These are phyloP conservation scores for Crithidia thermophila DNA, from an alignment of 208 protist genomes.

Conservation along the genomic window DNA sequence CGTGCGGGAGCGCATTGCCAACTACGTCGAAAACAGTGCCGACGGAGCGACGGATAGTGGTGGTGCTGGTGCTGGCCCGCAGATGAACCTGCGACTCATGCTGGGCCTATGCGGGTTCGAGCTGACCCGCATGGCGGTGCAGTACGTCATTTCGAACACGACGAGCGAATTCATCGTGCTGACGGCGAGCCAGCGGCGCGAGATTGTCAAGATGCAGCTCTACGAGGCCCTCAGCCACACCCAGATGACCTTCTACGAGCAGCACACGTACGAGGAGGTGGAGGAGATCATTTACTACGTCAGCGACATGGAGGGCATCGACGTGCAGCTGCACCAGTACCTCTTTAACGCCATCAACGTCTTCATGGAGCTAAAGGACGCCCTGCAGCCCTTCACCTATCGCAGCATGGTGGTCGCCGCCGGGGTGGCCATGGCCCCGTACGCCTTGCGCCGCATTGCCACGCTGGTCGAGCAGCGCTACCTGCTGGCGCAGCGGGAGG, in stretches of 20 bases:
- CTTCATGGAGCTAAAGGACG: constrained; percentile 20
- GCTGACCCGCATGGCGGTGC: constrained; percentile 44
- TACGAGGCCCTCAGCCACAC: constrained; percentile 63
- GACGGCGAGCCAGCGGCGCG: constrained; percentile 45
- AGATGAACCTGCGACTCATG: constrained; percentile 16
- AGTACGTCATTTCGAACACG: constrained; percentile 38
- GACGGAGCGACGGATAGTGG: neutral
- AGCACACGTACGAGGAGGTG: constrained; percentile 53
- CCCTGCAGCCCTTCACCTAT: constrained; percentile 31
- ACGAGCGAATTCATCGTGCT: constrained; percentile 52
- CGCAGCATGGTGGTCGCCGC: constrained; percentile 24
- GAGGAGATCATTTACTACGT: constrained; percentile 76
- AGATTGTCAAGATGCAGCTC: constrained; percentile 52
- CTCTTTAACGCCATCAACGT: constrained; percentile 41
- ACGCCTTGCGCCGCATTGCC: constrained; percentile 26
- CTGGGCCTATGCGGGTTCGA: constrained; percentile 45
- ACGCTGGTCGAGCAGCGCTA: constrained; percentile 25
- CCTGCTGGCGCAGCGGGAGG: constrained; percentile 25
- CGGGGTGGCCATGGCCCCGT: constrained; percentile 18
- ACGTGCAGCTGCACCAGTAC: constrained; percentile 68
- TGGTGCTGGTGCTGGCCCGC: neutral
- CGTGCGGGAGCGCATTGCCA: constrained; percentile 39
- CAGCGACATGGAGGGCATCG: constrained; percentile 80
- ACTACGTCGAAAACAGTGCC: constrained; percentile 17
- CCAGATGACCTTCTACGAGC: constrained; percentile 67